Base-by-base conservation (phyloP, 345 rosid genomes). In the Aquilaria sinensis region DNA sequence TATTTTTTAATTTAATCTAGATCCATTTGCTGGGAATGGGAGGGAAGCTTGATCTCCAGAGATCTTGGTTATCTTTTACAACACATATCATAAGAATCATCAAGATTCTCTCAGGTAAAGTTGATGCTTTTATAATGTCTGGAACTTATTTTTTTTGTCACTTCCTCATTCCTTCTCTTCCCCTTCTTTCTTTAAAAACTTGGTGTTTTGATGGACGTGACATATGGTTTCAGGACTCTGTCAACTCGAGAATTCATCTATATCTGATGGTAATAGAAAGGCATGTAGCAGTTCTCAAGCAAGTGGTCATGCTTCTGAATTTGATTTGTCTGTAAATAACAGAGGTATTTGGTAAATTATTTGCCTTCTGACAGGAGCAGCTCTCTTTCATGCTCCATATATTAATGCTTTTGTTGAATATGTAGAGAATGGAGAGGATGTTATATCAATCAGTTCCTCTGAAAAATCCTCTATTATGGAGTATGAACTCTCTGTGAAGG, bases 11-110 rank as follows among this genome's bases (percentile, higher is more conserved):
- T 57, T 66, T 49, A 43, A 57, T 47, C 47, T 77, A 95, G 99
- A 80, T 63, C 76, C 96, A 89, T 87, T 80, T 95, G 84, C 96
- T 95, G 62, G 84, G 75, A 76, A 79, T 89, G 86, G 80, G 75
- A 68, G 80, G 78, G 61, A 76, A 75, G 47, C 65, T 64, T 54
- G 77, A 69, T 53, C 70, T 82, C 68, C 73, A 37, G 64, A 81
- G 87, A 61, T 60, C 72, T 43, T 66, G 48, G 41, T 50, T 78
- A 34, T 83, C 85, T 72, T 88, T 86, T 71, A 70, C 83, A 13
- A 79, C 80, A 73, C 81, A 83, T 34, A 65, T 83, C 60, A 67
- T 90, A 37, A 78, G 81, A 65, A 67, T 74, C 65, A 81, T 88
- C 72, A 80, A 90, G 84, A 81, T 79, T 66, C 82, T 94, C 56